Evolutionary conservation across 2,329 filamentous ascomycete genomes (phyloP).

Genomic region (Phaeosphaeriaceae sp.): DNA sequence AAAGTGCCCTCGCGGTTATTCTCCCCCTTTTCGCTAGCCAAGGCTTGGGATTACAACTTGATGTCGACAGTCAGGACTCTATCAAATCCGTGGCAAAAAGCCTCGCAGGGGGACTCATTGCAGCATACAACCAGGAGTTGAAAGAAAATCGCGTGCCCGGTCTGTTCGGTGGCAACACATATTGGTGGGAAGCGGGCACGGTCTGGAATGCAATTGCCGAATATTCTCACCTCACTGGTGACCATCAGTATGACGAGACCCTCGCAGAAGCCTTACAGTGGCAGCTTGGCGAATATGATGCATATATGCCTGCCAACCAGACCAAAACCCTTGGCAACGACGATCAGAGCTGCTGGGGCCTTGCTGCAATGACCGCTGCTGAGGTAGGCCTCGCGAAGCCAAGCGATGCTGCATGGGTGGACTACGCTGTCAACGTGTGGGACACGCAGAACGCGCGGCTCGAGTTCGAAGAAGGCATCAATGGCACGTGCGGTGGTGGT

Average conservation of each 20-base stretch:
- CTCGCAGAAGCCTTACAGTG: slow-evolving; percentile 49
- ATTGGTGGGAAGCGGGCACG: slow-evolving; percentile 31
- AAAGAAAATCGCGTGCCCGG: slow-evolving; percentile 16
- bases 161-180: slow-evolving; percentile 28
- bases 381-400: slow-evolving; percentile 68
- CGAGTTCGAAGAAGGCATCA: slow-evolving; percentile 57
- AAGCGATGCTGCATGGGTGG: slow-evolving; percentile 58
- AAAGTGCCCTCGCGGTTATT: slow-evolving; percentile 22
- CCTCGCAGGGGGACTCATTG: slow-evolving; percentile 29
- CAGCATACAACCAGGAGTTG: slow-evolving; percentile 23
- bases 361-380: slow-evolving; percentile 70
- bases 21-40: slow-evolving; percentile 18
- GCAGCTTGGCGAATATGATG: slow-evolving; percentile 43
- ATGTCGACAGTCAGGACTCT: slow-evolving; percentile 33
- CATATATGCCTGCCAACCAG: slow-evolving; percentile 51
- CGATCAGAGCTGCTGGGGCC: slow-evolving; percentile 74
- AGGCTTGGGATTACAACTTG: slow-evolving; percentile 22
- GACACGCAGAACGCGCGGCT: slow-evolving; percentile 72
- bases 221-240: slow-evolving; percentile 53
- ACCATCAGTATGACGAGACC: slow-evolving; percentile 49
- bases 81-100: slow-evolving; percentile 30
- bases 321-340: slow-evolving; percentile 66
- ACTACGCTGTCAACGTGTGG: slow-evolving; percentile 74
- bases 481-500: slow-evolving; percentile 68
- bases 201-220: slow-evolving; percentile 37